phyloP scores from a whole-genome alignment of 169 alveolate genomes.

The Besnoitia besnoiti region DNA sequence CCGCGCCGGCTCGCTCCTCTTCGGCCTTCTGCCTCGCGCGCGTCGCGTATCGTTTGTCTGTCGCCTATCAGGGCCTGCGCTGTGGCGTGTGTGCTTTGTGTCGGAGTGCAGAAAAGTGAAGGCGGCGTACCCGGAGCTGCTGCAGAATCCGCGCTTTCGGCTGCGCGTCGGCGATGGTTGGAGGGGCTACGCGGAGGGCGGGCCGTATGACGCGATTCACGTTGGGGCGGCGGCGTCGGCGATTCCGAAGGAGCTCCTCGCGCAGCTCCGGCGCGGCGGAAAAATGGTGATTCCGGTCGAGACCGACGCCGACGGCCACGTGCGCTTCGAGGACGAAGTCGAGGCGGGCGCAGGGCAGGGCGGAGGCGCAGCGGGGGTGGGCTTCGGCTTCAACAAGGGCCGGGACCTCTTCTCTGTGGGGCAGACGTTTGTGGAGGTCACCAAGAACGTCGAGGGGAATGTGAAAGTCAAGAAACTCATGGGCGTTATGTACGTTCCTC shows the following conservation, averaged over 20 bases:
- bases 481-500: conserved; percentile 68
- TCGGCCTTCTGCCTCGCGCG: background rate
- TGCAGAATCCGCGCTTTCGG: conserved; percentile 65
- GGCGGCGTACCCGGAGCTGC: conserved; percentile 61
- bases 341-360: background rate
- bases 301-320: conserved; percentile 51
- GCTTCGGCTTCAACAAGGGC: background rate
- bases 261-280: conserved; percentile 85
- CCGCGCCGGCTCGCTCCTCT: background rate
- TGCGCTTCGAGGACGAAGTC: conserved; percentile 6
- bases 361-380: background rate
- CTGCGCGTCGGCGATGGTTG: conserved; percentile 85
- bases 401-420: too few relatives aligned
- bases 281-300: conserved; percentile 88
- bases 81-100: background rate
- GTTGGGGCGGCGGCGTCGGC: conserved; percentile 88
- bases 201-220: conserved; percentile 88
- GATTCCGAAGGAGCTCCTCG: conserved; percentile 79
- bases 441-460: conserved; percentile 44
- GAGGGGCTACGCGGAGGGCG: conserved; percentile 78
- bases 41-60: too few relatives aligned
- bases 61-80: too few relatives aligned
- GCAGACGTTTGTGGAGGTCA: conserved; percentile 43
- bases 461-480: conserved; percentile 14
- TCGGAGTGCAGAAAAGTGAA: conserved; percentile 65